Conservation (phyloP, 129 eudicot genomes). For the Artemisia annua region DNA sequence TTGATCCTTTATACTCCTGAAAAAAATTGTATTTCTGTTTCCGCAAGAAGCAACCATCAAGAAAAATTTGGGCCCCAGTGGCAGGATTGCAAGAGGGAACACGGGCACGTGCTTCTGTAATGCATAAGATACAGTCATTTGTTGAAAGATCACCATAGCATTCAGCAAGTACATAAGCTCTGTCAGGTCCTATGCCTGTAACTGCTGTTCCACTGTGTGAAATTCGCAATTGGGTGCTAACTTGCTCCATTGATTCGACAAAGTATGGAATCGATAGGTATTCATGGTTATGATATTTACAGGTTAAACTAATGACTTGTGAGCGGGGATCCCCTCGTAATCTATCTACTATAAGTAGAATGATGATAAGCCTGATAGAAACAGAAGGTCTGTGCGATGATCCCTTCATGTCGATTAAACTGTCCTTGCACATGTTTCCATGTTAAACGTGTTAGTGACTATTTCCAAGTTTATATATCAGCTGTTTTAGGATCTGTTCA, state of each 20-base stretch:
- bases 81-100: slow-evolving; percentile 55
- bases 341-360: slow-evolving; percentile 22
- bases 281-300: not conserved
- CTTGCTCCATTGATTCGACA: slow-evolving; percentile 47
- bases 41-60: slow-evolving; percentile 70
- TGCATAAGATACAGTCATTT: slow-evolving; percentile 59
- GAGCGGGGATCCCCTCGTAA: slow-evolving; percentile 53
- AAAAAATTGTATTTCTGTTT: slow-evolving; percentile 46
- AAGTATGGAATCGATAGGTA: slow-evolving; percentile 25
- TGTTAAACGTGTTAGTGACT: not conserved
- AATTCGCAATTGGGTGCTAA: slow-evolving; percentile 45
- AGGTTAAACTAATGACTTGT: slow-evolving; percentile 28
- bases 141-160: slow-evolving; percentile 72
- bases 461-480: too few relatives aligned
- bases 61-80: slow-evolving; percentile 48
- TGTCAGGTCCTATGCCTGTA: slow-evolving; percentile 44
- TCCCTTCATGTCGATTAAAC: not conserved
- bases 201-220: slow-evolving; percentile 44
- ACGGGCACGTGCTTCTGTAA: slow-evolving; percentile 51
- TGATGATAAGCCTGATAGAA: not conserved
- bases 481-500: too few relatives aligned
- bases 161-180: slow-evolving; percentile 49
- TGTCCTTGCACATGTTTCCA: not conserved
- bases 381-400: not conserved
- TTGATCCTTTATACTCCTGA: slow-evolving; percentile 45